phyloP scores from a whole-genome alignment of 306 rosid species.

The Casuarina glauca region DNA sequence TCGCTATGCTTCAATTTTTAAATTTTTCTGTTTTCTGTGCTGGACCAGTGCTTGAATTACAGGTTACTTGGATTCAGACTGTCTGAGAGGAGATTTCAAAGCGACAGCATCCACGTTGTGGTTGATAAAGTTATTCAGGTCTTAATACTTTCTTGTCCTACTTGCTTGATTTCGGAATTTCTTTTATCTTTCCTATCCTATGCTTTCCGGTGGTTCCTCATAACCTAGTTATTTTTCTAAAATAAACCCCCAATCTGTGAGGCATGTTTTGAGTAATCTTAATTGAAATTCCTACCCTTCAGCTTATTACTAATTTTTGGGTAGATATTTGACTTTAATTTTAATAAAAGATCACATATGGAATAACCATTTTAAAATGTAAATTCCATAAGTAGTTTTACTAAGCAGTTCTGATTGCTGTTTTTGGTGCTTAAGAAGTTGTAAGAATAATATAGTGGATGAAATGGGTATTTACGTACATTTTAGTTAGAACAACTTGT shows the following conservation, averaged over 20 bases:
- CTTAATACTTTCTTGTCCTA: constrained; percentile 26
- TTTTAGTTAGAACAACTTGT: background rate
- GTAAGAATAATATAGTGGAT: background rate
- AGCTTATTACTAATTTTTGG: constrained; percentile 9
- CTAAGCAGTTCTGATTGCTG: background rate
- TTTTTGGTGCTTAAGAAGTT: background rate
- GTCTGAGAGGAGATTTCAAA: constrained; percentile 52
- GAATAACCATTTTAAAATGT: background rate
- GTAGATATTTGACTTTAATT: background rate
- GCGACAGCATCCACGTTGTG: constrained; percentile 48
- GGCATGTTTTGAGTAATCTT: background rate
- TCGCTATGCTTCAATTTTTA: constrained; percentile 21
- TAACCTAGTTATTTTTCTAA: background rate
- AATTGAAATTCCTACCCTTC: background rate
- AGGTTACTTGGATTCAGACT: constrained; percentile 93
- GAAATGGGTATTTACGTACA: background rate
- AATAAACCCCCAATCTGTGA: background rate
- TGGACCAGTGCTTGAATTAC: constrained; percentile 77
- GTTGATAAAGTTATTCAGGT: constrained; percentile 73
- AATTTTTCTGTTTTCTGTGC: constrained; percentile 25
- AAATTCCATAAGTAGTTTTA: background rate
- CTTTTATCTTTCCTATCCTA: constrained; percentile 7
- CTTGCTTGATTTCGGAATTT: constrained; percentile 18
- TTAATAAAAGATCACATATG: background rate
- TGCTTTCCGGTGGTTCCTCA: constrained; percentile 5